A percentile compares a stretch with the other conserved stretches of the same genome.
Conservation (phyloP, 805 yeast genomes). For the Barnettozyma sucrosica region DNA sequence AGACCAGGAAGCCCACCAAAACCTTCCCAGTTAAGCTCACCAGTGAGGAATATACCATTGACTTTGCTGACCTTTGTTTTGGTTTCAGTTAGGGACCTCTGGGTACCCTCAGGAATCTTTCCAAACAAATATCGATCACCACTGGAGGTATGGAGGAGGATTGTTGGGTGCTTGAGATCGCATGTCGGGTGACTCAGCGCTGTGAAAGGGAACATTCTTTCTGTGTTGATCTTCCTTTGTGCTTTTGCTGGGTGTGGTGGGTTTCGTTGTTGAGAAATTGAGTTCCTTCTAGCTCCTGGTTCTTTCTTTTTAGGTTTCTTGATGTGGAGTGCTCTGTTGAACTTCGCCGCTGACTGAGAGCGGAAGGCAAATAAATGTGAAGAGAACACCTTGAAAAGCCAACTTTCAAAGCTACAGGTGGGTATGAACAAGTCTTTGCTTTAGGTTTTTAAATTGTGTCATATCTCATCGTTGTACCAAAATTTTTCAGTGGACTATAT, state of each 20-base stretch:
- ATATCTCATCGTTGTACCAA: background rate
- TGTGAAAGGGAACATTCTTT: slow-evolving; percentile 42
- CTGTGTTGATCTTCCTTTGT: slow-evolving; percentile 6
- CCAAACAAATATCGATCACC: slow-evolving; percentile 62
- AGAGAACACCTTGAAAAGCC: background rate
- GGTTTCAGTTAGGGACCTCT: slow-evolving; percentile 61
- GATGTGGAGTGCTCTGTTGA: slow-evolving; percentile 9
- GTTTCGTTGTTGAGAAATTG: background rate
- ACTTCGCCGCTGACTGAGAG: slow-evolving; percentile 13
- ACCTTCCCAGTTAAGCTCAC: slow-evolving; percentile 69
- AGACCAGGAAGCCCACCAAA: slow-evolving; percentile 92
- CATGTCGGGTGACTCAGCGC: slow-evolving; percentile 57
- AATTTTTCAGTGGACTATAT: slow-evolving; percentile 4
- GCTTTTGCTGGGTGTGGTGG: background rate
- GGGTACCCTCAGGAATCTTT: slow-evolving; percentile 79
- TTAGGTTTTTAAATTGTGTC: background rate
- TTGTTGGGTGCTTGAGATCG: slow-evolving; percentile 52
- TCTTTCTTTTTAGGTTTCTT: background rate
- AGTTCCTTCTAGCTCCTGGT: background rate
- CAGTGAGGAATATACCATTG: slow-evolving; percentile 68
- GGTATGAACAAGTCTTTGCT: background rate
- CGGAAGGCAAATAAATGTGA: background rate
- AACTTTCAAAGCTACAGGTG: no score
- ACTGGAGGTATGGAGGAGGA: slow-evolving; percentile 36
- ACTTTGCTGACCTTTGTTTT: slow-evolving; percentile 52